Evolutionary conservation across 257 asterid species (phyloP).

Genomic region (Eucommia ulmoides): DNA sequence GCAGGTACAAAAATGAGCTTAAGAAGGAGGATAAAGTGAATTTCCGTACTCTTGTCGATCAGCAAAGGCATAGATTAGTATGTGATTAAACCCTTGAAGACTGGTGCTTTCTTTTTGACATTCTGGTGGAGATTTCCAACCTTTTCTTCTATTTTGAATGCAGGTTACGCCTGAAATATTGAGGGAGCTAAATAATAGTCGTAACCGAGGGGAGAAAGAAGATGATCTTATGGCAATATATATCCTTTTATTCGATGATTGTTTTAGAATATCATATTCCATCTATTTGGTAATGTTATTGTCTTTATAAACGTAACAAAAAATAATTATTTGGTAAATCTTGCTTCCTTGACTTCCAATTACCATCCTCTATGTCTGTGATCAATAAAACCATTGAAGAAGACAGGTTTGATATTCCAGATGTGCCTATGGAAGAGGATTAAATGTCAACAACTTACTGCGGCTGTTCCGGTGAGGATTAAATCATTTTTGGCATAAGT

Average conservation of each 20-base stretch:
- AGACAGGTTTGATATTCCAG: slow-evolving; percentile 85
- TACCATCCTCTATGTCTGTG: slow-evolving; percentile 54
- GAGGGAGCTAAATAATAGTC: slow-evolving; percentile 80
- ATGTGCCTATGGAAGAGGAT: slow-evolving; percentile 95
- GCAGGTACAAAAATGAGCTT: slow-evolving; percentile 83
- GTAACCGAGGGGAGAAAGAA: slow-evolving; percentile 88
- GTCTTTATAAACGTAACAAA: too few species aligned
- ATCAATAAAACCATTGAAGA: slow-evolving; percentile 58
- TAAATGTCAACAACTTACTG: too few species aligned
- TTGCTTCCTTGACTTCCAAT: slow-evolving; percentile 34
- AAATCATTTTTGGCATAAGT: too few species aligned
- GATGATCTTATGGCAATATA: slow-evolving; percentile 59
- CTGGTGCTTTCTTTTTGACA: too few species aligned
- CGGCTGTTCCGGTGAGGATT: too few species aligned
- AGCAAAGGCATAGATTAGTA: slow-evolving; percentile 77
- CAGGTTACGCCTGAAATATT: slow-evolving; percentile 92
- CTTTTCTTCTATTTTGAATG: too few species aligned
- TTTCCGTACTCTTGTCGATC: slow-evolving; percentile 48
- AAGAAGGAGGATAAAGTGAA: slow-evolving; percentile 65
- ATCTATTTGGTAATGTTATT: too few species aligned
- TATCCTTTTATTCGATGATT: slow-evolving; percentile 43
- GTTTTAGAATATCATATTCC: not conserved
- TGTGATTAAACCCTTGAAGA: slow-evolving; percentile 14
- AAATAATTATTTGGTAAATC: too few species aligned
- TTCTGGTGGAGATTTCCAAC: too few species aligned